phyloP scores from a whole-genome alignment of 1,284 basidiomycete genomes.

The Xerocomus amazonicus region DNA sequence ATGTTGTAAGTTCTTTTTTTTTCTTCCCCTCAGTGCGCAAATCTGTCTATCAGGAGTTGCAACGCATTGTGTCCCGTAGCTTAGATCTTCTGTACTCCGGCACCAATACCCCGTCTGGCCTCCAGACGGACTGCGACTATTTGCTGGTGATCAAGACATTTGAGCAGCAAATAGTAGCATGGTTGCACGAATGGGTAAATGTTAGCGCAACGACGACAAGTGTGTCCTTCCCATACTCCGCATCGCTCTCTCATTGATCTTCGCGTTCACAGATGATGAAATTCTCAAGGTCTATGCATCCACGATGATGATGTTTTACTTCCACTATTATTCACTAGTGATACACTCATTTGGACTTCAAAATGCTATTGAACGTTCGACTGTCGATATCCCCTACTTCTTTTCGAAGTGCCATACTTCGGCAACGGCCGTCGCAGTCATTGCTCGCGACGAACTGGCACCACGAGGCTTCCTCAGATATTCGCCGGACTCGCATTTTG shows the following conservation, averaged over 20 bases:
- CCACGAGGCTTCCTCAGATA: slow-evolving; percentile 78
- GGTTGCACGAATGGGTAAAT: slow-evolving; percentile 61
- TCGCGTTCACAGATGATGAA: slow-evolving; percentile 28
- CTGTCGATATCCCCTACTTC: slow-evolving; percentile 81
- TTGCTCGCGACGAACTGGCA: slow-evolving; percentile 73
- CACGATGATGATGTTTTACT: slow-evolving; percentile 71
- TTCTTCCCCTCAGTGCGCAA: slow-evolving; percentile 3
- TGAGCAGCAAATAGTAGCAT: slow-evolving; percentile 73
- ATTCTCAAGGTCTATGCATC: slow-evolving; percentile 44
- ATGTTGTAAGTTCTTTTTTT: slow-evolving; percentile 51
- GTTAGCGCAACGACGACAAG: slow-evolving; percentile 19
- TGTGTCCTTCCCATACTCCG: slow-evolving; percentile 6
- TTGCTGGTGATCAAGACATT: slow-evolving; percentile 79
- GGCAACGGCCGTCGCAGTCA: slow-evolving; percentile 64
- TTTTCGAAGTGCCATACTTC: slow-evolving; percentile 79
- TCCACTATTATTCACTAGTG: slow-evolving; percentile 81
- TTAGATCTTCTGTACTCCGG: slow-evolving; percentile 89
- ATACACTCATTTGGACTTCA: slow-evolving; percentile 95
- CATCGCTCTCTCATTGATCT: slow-evolving; percentile 7
- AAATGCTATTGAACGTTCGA: slow-evolving; percentile 78
- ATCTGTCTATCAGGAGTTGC: slow-evolving; percentile 59
- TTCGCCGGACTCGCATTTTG: slow-evolving; percentile 88
- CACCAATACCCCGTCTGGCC: slow-evolving; percentile 75
- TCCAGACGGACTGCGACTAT: slow-evolving; percentile 88
- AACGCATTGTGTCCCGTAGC: slow-evolving; percentile 84